Percentiles rank a stretch among this genome's conserved stretches.
Conservation (phyloP, 495 filamentous ascomycete species). For the Trichocladium antarcticum region DNA sequence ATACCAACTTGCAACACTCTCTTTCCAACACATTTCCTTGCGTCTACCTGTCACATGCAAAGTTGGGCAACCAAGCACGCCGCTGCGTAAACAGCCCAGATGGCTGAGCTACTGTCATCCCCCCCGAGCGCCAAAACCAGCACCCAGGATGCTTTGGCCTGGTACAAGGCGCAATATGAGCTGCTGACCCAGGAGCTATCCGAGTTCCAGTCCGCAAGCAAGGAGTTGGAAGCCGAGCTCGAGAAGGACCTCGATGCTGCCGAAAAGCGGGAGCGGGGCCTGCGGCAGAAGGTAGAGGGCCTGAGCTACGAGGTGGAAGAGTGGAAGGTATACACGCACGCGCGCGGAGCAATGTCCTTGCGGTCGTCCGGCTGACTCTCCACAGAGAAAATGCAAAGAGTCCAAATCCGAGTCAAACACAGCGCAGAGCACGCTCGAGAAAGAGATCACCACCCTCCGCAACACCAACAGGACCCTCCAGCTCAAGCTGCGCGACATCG, state of each 20-base stretch:
- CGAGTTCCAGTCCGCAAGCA: conserved; percentile 88
- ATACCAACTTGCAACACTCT: conserved; percentile 12
- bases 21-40: conserved; percentile 5
- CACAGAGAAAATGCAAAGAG: conserved; percentile 89
- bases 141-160: conserved; percentile 63
- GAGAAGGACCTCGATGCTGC: conserved; percentile 94
- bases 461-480: conserved; percentile 73
- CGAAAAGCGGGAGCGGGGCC: conserved; percentile 76
- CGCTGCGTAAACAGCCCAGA: conserved; percentile 23
- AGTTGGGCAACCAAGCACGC: conserved; percentile 9
- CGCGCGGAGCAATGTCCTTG: neutral
- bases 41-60: conserved; percentile 20
- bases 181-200: conserved; percentile 81
- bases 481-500: conserved; percentile 79
- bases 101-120: conserved; percentile 55
- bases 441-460: conserved; percentile 85
- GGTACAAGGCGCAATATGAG: conserved; percentile 95
- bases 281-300: conserved; percentile 77
- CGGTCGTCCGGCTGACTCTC: conserved; percentile 12
- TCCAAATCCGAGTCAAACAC: conserved; percentile 73
- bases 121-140: conserved; percentile 47
- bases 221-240: conserved; percentile 86
- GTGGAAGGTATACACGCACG: conserved; percentile 68
- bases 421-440: conserved; percentile 80
- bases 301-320: conserved; percentile 86